Evolutionary conservation across 108 stramenopile genomes (phyloP), one percentile per base, ranked within the genome.

Genomic region (Nannochloropsis gaditana): DNA sequence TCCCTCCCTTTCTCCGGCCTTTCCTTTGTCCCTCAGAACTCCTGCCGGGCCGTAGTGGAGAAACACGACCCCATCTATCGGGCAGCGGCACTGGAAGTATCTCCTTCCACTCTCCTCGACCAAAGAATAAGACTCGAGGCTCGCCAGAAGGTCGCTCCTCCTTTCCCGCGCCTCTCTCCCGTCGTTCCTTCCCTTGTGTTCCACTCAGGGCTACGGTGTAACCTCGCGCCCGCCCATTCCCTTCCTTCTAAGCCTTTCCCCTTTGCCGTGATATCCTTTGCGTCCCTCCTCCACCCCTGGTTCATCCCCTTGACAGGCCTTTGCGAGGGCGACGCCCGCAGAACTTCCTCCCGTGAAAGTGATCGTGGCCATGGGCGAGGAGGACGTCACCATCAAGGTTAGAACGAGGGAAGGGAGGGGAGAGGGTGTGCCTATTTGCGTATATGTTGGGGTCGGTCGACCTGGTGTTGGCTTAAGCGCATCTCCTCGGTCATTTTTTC

Each of bases 321-420:
- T 11, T 11, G 47, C 47, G 10, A 10, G 47, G 10, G 47, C 15
- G 11, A 50, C 10, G 11, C 47, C 47, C 11, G 47, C 47, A 50
- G 47, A 50, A 50, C 47, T 94, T 91, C 94, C 95, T 17, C 93
- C 94, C 31, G 89, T 98, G 43, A 85, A 87, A 44, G 93, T 98
- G 19, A 93, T 98, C 42, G 90, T 98, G 10, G 96, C 95, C 9
- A 93, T 91, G 86, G 97, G 97, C 10, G 96, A 98, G 9, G 96
- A 97, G 87, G 97, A 98, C 86, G 94, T 97, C 10, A 94, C 95
- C 41, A 96, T 98, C 86, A 96, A 96, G 85, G 90, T 98, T 82
- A 92, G 93, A 15, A 10, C 0, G 47, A 50, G 15, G 47, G 47
- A 15, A 50, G 31, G 31, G 31, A 31, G 31, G 31, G 31, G 31